These are phyloP conservation scores for Tetradesmus lagerheimii DNA, from an alignment of 139 green algal species.

Conservation along the genomic window DNA sequence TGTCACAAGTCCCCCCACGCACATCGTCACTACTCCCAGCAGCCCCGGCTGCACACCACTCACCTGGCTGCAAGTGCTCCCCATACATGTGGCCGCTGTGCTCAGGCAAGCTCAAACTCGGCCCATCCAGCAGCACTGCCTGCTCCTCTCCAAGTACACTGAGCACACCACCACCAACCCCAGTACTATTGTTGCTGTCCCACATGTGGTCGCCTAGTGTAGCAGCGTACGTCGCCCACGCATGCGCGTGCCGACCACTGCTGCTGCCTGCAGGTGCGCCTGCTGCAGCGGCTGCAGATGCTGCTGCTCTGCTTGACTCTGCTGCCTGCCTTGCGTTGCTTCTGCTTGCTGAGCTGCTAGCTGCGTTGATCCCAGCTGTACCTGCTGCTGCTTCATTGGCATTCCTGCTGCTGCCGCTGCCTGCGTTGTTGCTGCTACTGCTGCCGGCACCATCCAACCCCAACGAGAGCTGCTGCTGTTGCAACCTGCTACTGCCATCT, in stretches of 20 bases:
- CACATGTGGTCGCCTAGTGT: not conserved
- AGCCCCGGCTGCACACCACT: not conserved
- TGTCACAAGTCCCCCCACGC: too few relatives aligned
- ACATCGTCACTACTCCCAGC: too few relatives aligned
- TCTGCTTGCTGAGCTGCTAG: not conserved
- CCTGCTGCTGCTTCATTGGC: not conserved
- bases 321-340: not conserved
- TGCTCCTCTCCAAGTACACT: conserved; percentile 22
- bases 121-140: conserved; percentile 6
- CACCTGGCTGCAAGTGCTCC: not conserved
- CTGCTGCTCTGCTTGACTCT: conserved; percentile 1
- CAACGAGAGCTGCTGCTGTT: conserved; percentile 7
- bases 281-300: not conserved
- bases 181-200: not conserved
- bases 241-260: not conserved
- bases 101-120: conserved; percentile 1
- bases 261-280: conserved; percentile 3
- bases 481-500: conserved; percentile 17
- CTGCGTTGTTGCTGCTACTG: not conserved
- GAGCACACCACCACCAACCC: not conserved
- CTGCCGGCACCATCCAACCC: not conserved
- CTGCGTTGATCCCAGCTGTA: not conserved
- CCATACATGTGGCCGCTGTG: conserved; percentile 22
- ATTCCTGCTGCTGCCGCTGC: not conserved
- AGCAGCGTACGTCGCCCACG: not conserved